Percentiles rank a stretch among this genome's conserved stretches.
phyloP scores from a whole-genome alignment of 2,329 filamentous ascomycete genomes.

The Claviceps purpurea region DNA sequence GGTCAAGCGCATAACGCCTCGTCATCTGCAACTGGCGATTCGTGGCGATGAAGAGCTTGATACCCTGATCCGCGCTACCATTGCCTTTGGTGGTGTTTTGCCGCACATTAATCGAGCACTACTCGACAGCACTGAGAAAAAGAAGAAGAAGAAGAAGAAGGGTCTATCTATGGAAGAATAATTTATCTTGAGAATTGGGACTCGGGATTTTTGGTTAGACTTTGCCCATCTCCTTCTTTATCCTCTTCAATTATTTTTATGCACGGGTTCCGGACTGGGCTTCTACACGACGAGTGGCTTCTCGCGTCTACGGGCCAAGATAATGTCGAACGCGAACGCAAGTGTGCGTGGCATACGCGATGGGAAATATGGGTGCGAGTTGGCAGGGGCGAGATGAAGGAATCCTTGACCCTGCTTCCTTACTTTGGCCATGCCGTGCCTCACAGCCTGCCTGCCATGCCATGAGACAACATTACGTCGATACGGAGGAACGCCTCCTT shows the following conservation, averaged over 20 bases:
- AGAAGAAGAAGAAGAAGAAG: constrained; percentile 98
- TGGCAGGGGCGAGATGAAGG: neutral
- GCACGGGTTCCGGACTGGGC: neutral
- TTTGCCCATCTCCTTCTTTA: constrained; percentile 1
- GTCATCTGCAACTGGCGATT: constrained; percentile 94
- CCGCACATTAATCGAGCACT: constrained; percentile 98
- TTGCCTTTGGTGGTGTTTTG: constrained; percentile 94
- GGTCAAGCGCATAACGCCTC: constrained; percentile 98
- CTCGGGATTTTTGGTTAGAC: constrained; percentile 9
- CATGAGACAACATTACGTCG: neutral
- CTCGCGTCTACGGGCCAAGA: constrained; percentile 1
- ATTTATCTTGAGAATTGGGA: constrained; percentile 3
- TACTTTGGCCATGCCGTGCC: no score
- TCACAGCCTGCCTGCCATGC: no score
- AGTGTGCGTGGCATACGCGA: neutral
- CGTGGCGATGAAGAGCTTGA: constrained; percentile 97
- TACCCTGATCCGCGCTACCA: constrained; percentile 92
- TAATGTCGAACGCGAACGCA: neutral
- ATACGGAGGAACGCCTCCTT: neutral
- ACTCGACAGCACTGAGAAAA: constrained; percentile 55
- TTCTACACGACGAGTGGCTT: constrained; percentile 1
- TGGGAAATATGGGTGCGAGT: neutral
- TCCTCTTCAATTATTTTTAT: constrained; percentile 2
- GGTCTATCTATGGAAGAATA: constrained; percentile 38
- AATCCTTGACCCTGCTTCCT: neutral